A percentile compares a stretch with the other conserved stretches of the same genome.
These are phyloP conservation scores for Ochetophila trinervis DNA, from an alignment of 306 rosid genomes.

Conservation along the genomic window DNA sequence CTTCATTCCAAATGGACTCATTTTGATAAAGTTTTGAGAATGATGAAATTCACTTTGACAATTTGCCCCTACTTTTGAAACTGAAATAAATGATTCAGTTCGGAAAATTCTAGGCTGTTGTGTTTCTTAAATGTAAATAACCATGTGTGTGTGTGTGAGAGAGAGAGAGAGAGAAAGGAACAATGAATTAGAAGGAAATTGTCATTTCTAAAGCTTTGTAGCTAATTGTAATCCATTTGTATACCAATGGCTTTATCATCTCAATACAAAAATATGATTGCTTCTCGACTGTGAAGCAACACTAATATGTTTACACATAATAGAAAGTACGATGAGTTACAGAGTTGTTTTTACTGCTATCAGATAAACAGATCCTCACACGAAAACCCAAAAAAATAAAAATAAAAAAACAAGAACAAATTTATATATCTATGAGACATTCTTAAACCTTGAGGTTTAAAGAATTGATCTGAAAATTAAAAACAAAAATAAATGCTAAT, in stretches of 20 bases:
- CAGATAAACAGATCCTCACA: conserved; percentile 12
- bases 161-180: neutral
- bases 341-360: conserved; percentile 25
- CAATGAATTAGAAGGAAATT: neutral
- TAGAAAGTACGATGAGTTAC: conserved; percentile 19
- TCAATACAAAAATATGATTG: conserved; percentile 19
- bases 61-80: neutral
- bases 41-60: too few relatives aligned
- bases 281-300: conserved; percentile 16
- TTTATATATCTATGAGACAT: conserved; percentile 30
- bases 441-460: conserved; percentile 37
- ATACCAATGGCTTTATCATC: neutral
- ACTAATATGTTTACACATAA: conserved; percentile 37
- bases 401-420: conserved; percentile 13
- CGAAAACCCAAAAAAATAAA: conserved; percentile 4
- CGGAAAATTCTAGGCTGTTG: neutral
- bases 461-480: conserved; percentile 43
- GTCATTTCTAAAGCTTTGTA: neutral
- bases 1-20: too few relatives aligned
- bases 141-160: too few relatives aligned
- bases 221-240: neutral
- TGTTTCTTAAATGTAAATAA: too few relatives aligned
- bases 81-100: neutral
- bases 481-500: neutral
- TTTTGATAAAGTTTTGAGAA: too few relatives aligned